Evolutionary conservation across 805 yeast genomes (phyloP), one percentile per base, ranked within the genome.

Genomic region (Maudiozyma bulderi): DNA sequence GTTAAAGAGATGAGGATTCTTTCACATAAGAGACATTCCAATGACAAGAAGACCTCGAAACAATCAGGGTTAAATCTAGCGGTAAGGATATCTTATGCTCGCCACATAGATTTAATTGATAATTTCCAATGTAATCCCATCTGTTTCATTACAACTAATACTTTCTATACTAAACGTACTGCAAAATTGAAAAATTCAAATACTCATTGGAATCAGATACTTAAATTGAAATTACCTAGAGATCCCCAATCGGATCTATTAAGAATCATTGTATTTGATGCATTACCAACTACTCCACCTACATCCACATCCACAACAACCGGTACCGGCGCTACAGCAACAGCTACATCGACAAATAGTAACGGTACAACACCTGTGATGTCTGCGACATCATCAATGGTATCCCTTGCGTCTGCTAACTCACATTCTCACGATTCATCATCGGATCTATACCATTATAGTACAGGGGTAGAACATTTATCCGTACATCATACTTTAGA

Each of bases 251-350:
- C 64, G 8, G 61, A 64, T 47, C 49, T 60, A 53, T 37, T 65
- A 29, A 48, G 67, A 41, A 44, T 62, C 31, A 57, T 64, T 5
- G 52, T 65, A 8, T 65, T 61, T 48, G 69, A 65, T 50, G 59
- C 57, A 0, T 45, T 58, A 20, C 54, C 57, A 30, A 47, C 56
- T 6, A 50, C 34, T 5, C 41, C 47, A 8, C 42, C 47, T 7
- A 35, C 33, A 14, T 41, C 15, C 1, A 30, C 45, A 10, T 30
- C 49, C 8, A 39, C 45, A n/a, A 26, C 50, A 6, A 8, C 38
- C 8, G 8, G 47, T 11, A 35, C 50, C 14, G 29, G n/a, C n/a
- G n/a, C n/a, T n/a, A n/a, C n/a, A n/a, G n/a, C n/a, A n/a, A n/a
- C n/a, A n/a, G n/a, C 39, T 8, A 30, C 40, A 5, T 5, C 43